phyloP scores from a whole-genome alignment of 1,284 basidiomycete species.

The Rhodofomes roseus region DNA sequence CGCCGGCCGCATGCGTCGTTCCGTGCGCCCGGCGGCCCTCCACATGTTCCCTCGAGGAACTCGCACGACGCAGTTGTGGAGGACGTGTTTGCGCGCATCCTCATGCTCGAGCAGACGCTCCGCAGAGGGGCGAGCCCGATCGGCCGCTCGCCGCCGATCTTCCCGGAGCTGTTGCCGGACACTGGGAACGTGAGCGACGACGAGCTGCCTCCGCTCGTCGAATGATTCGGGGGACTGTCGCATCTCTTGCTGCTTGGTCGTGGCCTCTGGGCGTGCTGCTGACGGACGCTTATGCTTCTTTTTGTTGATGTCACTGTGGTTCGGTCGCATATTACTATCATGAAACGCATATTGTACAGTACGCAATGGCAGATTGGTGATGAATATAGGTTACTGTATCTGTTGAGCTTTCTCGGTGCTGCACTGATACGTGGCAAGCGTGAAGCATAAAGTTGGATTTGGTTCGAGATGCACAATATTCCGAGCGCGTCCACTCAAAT shows the following conservation, averaged over 20 bases:
- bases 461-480: no score
- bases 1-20: background rate
- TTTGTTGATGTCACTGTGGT: background rate
- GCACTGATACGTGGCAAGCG: no score
- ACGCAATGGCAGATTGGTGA: background rate
- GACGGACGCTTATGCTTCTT: background rate
- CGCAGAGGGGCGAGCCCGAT: background rate
- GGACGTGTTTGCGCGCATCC: background rate
- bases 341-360: background rate
- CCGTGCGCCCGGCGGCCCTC: background rate
- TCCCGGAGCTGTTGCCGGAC: background rate
- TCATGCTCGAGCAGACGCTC: background rate
- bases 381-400: background rate
- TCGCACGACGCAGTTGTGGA: background rate
- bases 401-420: background rate
- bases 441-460: no score
- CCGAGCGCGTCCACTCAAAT: no score
- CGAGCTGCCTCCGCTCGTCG: background rate
- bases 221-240: background rate
- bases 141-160: background rate
- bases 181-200: background rate
- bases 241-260: background rate
- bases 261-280: no score
- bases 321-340: background rate
- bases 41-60: constrained; percentile 6